Conservation (phyloP, 73 alveolate species). For the Tetrahymena borealis region DNA sequence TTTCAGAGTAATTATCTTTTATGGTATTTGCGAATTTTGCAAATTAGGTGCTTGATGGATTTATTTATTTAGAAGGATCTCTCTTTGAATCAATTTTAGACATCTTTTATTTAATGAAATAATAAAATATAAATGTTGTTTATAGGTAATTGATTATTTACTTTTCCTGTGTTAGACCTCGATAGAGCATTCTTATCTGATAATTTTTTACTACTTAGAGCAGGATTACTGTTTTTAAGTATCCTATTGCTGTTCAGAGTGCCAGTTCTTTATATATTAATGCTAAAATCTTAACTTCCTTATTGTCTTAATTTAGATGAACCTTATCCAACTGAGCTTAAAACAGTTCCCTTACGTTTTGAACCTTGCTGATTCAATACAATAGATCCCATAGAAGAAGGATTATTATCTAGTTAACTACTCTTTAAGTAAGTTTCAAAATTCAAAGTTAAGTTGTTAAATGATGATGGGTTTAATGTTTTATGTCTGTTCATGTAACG, state of each 20-base stretch:
- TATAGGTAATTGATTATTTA: background rate
- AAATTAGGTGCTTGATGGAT: background rate
- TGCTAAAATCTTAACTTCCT: background rate
- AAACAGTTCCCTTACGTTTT: background rate
- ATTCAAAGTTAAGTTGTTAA: background rate
- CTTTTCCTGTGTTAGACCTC: background rate
- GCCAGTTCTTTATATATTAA: background rate
- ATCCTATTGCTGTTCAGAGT: background rate
- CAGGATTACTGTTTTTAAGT: background rate
- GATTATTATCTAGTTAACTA: background rate
- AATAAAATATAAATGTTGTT: background rate
- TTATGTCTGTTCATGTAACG: background rate
- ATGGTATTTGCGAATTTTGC: background rate
- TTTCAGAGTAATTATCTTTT: background rate
- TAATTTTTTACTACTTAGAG: background rate
- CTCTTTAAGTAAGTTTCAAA: background rate
- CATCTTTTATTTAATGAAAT: background rate
- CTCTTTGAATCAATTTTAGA: background rate
- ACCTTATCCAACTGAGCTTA: background rate
- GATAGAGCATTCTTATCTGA: background rate
- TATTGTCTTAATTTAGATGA: background rate
- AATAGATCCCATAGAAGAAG: background rate
- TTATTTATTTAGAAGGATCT: background rate
- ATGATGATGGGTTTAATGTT: background rate
- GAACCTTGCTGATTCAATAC: background rate